Evolutionary conservation across 768 basidiomycete species (phyloP).

Genomic region (Pulveroboletus sp.): DNA sequence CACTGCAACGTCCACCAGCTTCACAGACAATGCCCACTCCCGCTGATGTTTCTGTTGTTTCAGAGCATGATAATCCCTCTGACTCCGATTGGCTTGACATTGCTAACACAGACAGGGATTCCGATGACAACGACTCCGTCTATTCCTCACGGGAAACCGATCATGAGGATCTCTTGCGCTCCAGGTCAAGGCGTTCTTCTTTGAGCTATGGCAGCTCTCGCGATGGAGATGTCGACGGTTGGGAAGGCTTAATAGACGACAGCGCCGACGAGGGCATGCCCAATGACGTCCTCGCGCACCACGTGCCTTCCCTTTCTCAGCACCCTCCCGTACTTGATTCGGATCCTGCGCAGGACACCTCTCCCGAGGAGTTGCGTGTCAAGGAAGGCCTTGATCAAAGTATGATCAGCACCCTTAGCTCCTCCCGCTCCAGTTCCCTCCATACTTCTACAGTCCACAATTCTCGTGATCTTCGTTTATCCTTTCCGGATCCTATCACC

Average conservation of each 20-base stretch:
- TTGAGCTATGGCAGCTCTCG: slow-evolving; percentile 65
- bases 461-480: slow-evolving; percentile 71
- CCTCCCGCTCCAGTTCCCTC: slow-evolving; percentile 63
- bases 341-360: slow-evolving; percentile 31
- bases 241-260: slow-evolving; percentile 75
- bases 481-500: slow-evolving; percentile 80
- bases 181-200: slow-evolving; percentile 66
- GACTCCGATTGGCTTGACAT: slow-evolving; percentile 87
- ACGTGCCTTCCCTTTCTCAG: slow-evolving; percentile 20
- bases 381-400: slow-evolving; percentile 79
- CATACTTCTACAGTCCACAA: slow-evolving; percentile 51
- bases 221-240: slow-evolving; percentile 67
- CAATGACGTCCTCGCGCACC: slow-evolving; percentile 23
- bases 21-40: slow-evolving; percentile 30
- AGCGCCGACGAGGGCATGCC: slow-evolving; percentile 45
- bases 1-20: slow-evolving; percentile 21
- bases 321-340: slow-evolving; percentile 26
- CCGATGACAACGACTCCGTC: slow-evolving; percentile 68
- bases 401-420: slow-evolving; percentile 73
- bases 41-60: slow-evolving; percentile 42
- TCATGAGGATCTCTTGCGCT: slow-evolving; percentile 50
- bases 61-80: slow-evolving; percentile 64
- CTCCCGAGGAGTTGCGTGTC: slow-evolving; percentile 62
- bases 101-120: slow-evolving; percentile 56
- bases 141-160: slow-evolving; percentile 54